These are phyloP conservation scores for Penicillium fuscoglaucum DNA, from an alignment of 2,329 filamentous ascomycete species.

Conservation along the genomic window DNA sequence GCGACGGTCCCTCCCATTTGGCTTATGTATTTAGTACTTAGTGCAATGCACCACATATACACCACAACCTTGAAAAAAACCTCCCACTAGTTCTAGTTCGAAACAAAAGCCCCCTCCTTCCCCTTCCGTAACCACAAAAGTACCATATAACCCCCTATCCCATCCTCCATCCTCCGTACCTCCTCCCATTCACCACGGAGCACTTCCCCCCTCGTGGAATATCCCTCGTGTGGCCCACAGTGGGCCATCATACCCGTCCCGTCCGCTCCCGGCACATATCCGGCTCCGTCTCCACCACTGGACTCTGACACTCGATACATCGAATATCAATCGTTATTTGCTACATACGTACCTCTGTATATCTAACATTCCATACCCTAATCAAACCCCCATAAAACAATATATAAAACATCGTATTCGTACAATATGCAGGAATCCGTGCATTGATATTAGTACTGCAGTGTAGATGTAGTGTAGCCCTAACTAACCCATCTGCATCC, in stretches of 20 bases:
- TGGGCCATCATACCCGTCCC: constrained; percentile 6
- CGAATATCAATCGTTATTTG: not conserved
- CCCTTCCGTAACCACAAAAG: not conserved
- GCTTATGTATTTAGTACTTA: constrained; percentile 21
- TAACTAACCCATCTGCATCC: not conserved
- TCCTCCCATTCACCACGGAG: too few species aligned
- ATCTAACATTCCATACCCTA: too few species aligned
- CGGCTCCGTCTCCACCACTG: not conserved
- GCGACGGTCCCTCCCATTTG: constrained; percentile 15
- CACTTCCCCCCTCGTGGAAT: not conserved
- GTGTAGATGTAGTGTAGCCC: not conserved
- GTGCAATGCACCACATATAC: constrained; percentile 1
- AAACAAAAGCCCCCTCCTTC: not conserved
- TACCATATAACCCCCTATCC: not conserved
- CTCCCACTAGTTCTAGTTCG: not conserved
- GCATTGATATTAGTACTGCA: not conserved
- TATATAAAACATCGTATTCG: not conserved
- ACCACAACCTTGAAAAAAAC: not conserved
- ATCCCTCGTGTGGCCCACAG: constrained; percentile 1
- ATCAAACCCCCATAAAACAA: too few species aligned
- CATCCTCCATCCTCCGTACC: too few species aligned
- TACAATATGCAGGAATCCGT: not conserved
- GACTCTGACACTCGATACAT: constrained; percentile 1
- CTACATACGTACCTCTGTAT: not conserved
- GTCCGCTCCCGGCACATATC: not conserved